Evolutionary conservation across 2,329 filamentous ascomycete species (phyloP).

Genomic region (Colletotrichum cordylinicola): DNA sequence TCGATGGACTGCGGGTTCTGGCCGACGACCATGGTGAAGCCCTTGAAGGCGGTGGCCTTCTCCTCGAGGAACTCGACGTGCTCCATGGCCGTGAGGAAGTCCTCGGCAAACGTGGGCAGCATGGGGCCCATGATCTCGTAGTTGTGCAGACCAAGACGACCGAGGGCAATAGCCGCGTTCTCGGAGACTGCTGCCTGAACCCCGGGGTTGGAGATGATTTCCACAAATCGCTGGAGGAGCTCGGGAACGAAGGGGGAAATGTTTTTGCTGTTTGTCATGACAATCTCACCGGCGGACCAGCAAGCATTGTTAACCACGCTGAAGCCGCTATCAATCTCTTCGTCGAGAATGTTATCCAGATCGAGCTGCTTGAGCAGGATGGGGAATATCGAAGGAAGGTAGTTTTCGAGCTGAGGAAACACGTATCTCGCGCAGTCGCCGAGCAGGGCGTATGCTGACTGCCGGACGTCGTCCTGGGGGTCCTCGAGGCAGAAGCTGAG

Average conservation of each 20-base stretch:
- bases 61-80: conserved; percentile 90
- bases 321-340: conserved; percentile 84
- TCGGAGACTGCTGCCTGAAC: conserved; percentile 89
- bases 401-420: conserved; percentile 79
- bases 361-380: conserved; percentile 89
- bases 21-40: conserved; percentile 84
- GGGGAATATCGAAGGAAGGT: conserved; percentile 76
- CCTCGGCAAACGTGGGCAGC: conserved; percentile 78
- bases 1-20: conserved; percentile 94
- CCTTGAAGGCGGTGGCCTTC: conserved; percentile 91
- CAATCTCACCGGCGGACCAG: conserved; percentile 94
- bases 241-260: conserved; percentile 81
- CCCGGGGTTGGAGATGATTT: conserved; percentile 84
- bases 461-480: conserved; percentile 86
- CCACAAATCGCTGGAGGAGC: conserved; percentile 77
- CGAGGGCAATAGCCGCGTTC: conserved; percentile 93
- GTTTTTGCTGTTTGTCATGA: conserved; percentile 76
- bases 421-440: conserved; percentile 95
- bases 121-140: conserved; percentile 79
- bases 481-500: conserved; percentile 93
- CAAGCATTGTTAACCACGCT: conserved; percentile 98
- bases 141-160: conserved; percentile 83
- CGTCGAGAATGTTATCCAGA: conserved; percentile 75
- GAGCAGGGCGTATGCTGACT: conserved; percentile 93
- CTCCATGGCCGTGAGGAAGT: conserved; percentile 82